Base-by-base conservation (phyloP, 768 basidiomycete species). In the Termitomyces sp. region DNA sequence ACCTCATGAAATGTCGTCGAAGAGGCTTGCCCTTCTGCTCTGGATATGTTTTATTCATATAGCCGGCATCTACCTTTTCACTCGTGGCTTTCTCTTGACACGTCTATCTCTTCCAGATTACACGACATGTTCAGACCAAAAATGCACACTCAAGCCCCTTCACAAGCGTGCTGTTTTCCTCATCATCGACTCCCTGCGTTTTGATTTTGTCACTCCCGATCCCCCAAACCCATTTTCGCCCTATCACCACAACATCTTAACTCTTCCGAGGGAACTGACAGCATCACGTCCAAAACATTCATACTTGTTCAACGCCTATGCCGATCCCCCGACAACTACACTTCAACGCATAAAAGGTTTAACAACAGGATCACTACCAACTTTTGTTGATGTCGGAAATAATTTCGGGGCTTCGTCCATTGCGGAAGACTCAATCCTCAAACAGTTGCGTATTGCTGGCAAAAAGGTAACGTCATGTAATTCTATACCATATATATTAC, bases 241-340 rank as follows among this genome's bases (percentile, higher is more conserved):
- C 2, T 82, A 84, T 64, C 89, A 94, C 67, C 94, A 97, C 69
- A 82, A 91, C 69, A 77, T 94, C 24, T 72, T 99, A 26, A 88
- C 85, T 0, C 76, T 96, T 13, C 96, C 96, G 0, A 74, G 77
- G 3, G 81, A 90, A 65, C 78, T 98, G 35, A 86, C 90, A 0
- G 73, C 75, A 0, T 65, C 72, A 2, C 71, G 80, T 16, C 95
- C 97, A 0, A 68, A 75, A 40, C 81, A 86, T 54, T 95, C 94
- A 0, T 85, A 96, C 70, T 76, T 98, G 45, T 94, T 92, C 71
- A 90, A 98, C 66, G 80, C 92, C 2, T 87, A 91, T 71, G 85
- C 94, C 4, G 96, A 99, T 66, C 96, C 97, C 0, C 97, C 97
- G 0, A 99, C 97, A 0, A 85, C 93, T 0, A 98, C 96, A 0